Conservation (phyloP, 306 rosid genomes). For the Pterocarpus macrocarpus region DNA sequence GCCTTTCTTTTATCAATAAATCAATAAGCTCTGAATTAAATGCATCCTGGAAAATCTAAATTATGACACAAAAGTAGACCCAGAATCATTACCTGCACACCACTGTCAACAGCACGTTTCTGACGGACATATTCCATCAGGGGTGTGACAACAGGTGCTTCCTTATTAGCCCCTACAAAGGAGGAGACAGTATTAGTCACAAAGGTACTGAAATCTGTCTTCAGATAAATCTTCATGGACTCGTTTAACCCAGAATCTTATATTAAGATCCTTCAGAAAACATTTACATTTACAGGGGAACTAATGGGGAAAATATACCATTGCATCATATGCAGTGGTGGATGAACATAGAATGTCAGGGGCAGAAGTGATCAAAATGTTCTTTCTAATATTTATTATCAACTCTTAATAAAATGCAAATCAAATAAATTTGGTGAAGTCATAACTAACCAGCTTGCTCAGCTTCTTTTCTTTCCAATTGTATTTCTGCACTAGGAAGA, state of each 20-base stretch:
- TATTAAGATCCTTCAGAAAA: conserved; percentile 29
- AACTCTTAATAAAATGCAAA: conserved; percentile 2
- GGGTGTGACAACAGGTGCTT: conserved; percentile 80
- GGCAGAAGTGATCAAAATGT: background rate
- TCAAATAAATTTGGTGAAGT: conserved; percentile 28
- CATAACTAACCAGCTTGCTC: conserved; percentile 87
- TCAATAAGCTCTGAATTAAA: background rate
- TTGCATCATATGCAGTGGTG: background rate
- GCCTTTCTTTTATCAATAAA: background rate
- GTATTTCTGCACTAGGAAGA: conserved; percentile 99
- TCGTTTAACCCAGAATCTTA: conserved; percentile 24
- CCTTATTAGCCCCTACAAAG: conserved; percentile 78
- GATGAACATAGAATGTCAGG: background rate
- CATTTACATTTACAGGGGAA: conserved; percentile 15
- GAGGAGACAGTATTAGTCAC: conserved; percentile 29
- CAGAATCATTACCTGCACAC: conserved; percentile 69
- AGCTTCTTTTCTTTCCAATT: conserved; percentile 97
- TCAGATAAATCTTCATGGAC: conserved; percentile 8
- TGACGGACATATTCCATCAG: conserved; percentile 94
- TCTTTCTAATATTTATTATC: background rate
- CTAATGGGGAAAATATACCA: conserved; percentile 6
- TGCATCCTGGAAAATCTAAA: conserved; percentile 3
- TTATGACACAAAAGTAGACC: background rate
- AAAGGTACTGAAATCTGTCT: conserved; percentile 26
- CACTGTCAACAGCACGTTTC: conserved; percentile 71